phyloP scores from a whole-genome alignment of 441 rosid species.

The Geranium incanum region DNA sequence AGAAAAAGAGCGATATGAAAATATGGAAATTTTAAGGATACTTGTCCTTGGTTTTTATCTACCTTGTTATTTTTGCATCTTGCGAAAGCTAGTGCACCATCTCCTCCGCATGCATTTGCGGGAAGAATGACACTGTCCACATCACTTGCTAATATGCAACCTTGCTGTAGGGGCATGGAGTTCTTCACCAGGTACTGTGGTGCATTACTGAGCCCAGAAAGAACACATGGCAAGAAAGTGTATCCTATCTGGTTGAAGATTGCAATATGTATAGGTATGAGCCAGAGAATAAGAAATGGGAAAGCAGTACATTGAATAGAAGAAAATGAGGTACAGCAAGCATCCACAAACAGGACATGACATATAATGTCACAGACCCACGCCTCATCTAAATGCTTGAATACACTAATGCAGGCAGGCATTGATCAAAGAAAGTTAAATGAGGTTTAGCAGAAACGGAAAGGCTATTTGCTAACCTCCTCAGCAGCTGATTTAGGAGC shows the following conservation, averaged over 20 bases:
- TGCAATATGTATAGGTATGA: constrained; percentile 9
- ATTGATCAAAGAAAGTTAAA: not conserved
- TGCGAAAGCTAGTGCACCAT: constrained; percentile 52
- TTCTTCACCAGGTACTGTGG: constrained; percentile 36
- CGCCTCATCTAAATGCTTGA: not conserved
- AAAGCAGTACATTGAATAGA: not conserved
- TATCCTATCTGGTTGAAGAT: constrained; percentile 38
- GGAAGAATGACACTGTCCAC: constrained; percentile 56
- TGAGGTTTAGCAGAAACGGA: not conserved
- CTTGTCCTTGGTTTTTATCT: constrained; percentile 4
- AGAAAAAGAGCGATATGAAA: constrained; percentile 5
- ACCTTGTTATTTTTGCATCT: constrained; percentile 41
- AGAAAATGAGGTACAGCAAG: constrained; percentile 3
- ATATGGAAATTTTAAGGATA: not conserved
- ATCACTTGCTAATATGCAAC: constrained; percentile 37
- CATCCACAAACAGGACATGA: not conserved
- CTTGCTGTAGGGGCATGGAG: constrained; percentile 26
- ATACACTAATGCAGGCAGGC: not conserved
- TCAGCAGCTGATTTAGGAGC: constrained; percentile 62
- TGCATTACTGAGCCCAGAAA: constrained; percentile 49
- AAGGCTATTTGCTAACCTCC: constrained; percentile 38
- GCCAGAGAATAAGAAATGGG: not conserved
- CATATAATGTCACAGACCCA: constrained; percentile 1
- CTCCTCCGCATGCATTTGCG: constrained; percentile 49
- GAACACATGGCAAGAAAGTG: constrained; percentile 58